Conservation (phyloP, 805 yeast species). For the Candida sonorensis region DNA sequence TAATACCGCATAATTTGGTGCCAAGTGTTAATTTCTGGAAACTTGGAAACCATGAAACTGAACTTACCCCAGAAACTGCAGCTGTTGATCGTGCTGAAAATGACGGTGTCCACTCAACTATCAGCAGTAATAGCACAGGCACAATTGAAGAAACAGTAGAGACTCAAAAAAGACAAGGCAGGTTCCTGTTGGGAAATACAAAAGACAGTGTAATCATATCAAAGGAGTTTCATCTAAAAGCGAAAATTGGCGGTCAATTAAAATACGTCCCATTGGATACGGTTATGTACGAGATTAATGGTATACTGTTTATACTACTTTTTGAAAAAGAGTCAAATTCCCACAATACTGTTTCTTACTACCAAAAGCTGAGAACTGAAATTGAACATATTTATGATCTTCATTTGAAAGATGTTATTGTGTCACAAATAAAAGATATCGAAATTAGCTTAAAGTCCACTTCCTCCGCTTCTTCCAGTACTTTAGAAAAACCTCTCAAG, state of each 20-base stretch:
- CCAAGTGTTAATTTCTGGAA: conserved; percentile 11
- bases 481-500: conserved; percentile 5
- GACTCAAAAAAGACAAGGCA: no score
- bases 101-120: no score
- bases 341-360: conserved; percentile 4
- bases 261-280: no score
- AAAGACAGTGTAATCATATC: no score
- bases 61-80: no score
- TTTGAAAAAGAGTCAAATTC: conserved; percentile 5
- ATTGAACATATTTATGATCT: conserved; percentile 17
- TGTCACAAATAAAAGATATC: conserved; percentile 18
- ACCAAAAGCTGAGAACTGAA: conserved; percentile 7
- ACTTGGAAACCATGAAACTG: conserved; percentile 2
- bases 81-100: not conserved
- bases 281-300: conserved; percentile 25
- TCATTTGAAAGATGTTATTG: conserved; percentile 21
- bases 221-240: no score
- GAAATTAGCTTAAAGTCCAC: conserved; percentile 10
- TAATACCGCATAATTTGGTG: conserved; percentile 8
- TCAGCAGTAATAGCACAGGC: no score
- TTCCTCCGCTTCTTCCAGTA: no score
- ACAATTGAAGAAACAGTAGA: no score
- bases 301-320: conserved; percentile 20
- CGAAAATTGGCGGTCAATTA: no score
- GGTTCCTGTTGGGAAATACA: no score